Conservation (phyloP, 257 asterid genomes). For the Solanum ossicruentum region DNA sequence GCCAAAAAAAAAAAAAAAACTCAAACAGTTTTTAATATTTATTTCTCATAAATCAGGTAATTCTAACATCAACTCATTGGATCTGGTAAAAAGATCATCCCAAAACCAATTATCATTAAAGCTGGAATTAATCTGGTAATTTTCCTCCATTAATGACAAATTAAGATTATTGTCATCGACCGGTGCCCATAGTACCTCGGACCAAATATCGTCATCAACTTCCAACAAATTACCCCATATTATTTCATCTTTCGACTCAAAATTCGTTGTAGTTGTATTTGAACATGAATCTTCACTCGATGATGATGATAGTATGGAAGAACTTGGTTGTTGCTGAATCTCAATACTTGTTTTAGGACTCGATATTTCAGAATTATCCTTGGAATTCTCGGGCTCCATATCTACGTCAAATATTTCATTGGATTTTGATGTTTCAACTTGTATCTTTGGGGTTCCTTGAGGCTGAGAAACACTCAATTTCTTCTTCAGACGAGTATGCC, state of each 20-base stretch:
- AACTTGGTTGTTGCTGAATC: neutral
- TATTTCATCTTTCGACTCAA: neutral
- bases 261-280: neutral
- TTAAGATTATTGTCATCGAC: neutral
- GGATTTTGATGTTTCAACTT: neutral
- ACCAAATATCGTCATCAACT: slow-evolving; percentile 3
- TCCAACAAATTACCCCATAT: neutral
- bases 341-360: neutral
- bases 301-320: neutral
- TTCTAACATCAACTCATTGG: neutral
- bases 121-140: neutral
- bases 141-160: neutral
- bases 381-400: neutral
- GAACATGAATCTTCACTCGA: neutral
- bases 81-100: neutral
- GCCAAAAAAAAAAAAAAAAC: neutral
- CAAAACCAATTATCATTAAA: neutral
- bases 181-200: slow-evolving; percentile 2
- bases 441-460: neutral
- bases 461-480: neutral
- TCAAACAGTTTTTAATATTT: too few relatives aligned
- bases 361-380: neutral
- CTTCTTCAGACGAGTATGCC: slow-evolving; percentile 26
- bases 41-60: neutral
- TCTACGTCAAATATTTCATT: neutral